Conservation (phyloP, 768 basidiomycete genomes). For the Mycena olivaceomarginata region DNA sequence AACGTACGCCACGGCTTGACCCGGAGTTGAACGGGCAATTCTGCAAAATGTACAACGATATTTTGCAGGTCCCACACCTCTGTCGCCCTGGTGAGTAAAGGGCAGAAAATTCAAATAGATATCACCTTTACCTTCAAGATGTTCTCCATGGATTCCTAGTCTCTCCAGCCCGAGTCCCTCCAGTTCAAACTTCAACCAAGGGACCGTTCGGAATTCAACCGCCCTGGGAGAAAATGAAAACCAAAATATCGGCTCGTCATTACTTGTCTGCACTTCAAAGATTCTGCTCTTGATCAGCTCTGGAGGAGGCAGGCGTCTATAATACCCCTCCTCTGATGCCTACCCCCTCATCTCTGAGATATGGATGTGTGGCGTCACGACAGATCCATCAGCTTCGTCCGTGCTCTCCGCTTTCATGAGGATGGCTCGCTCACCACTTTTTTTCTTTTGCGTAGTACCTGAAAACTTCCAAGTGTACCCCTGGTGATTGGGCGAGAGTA, state of each 20-base stretch:
- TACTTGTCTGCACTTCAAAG: too few species aligned
- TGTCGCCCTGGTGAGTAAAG: not conserved
- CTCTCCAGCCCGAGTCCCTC: too few species aligned
- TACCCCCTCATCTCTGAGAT: too few species aligned
- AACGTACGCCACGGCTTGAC: not conserved
- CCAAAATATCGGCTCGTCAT: not conserved
- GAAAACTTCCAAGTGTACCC: too few species aligned
- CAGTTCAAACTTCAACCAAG: too few species aligned
- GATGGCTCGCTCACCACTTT: too few species aligned
- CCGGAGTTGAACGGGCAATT: not conserved
- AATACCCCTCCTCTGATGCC: too few species aligned
- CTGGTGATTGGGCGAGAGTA: too few species aligned
- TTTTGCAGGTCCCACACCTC: conserved; percentile 8
- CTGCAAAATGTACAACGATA: not conserved
- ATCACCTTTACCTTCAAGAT: not conserved
- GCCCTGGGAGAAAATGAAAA: not conserved
- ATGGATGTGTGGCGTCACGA: too few species aligned
- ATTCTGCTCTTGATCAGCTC: not conserved
- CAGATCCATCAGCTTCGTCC: too few species aligned
- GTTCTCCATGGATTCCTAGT: not conserved
- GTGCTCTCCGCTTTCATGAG: too few species aligned
- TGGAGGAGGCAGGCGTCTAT: not conserved
- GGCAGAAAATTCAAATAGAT: not conserved
- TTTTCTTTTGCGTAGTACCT: too few species aligned
- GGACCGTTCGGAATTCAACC: not conserved